A percentile compares a stretch with the other conserved stretches of the same genome.
Evolutionary conservation across 345 rosid species (phyloP).

Genomic region (Salix suchowensis): DNA sequence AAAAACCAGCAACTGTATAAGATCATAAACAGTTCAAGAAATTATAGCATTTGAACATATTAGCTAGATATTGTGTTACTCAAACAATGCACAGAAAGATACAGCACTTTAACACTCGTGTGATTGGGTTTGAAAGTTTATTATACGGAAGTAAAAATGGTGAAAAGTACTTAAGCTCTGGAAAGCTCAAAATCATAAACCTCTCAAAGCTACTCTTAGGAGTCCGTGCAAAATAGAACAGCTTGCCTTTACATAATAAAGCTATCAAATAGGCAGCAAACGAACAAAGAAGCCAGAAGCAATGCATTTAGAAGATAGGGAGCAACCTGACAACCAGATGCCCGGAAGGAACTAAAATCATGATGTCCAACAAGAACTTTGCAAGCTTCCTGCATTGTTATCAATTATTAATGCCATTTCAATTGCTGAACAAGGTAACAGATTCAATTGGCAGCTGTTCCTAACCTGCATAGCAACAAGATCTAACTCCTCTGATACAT

Average conservation of each 20-base stretch:
- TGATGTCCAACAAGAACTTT: slow-evolving; percentile 75
- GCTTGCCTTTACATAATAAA: not conserved
- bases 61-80: not conserved
- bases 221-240: not conserved
- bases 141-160: too few species aligned
- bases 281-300: not conserved
- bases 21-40: not conserved
- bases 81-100: too few species aligned
- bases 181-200: not conserved
- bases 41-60: not conserved
- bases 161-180: too few species aligned
- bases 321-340: slow-evolving; percentile 82
- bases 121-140: too few species aligned
- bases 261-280: not conserved
- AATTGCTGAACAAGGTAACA: slow-evolving; percentile 4
- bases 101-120: too few species aligned
- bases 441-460: not conserved
- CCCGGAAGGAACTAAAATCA: slow-evolving; percentile 97
- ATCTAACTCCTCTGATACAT: slow-evolving; percentile 67
- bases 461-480: slow-evolving; percentile 77
- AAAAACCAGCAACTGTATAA: not conserved
- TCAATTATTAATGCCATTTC: not conserved
- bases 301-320: slow-evolving; percentile 1
- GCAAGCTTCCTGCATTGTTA: slow-evolving; percentile 78
- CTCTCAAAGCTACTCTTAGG: not conserved